Evolutionary conservation across 1,139 yeast species (phyloP).

Genomic region (Blastobotrys proliferans): DNA sequence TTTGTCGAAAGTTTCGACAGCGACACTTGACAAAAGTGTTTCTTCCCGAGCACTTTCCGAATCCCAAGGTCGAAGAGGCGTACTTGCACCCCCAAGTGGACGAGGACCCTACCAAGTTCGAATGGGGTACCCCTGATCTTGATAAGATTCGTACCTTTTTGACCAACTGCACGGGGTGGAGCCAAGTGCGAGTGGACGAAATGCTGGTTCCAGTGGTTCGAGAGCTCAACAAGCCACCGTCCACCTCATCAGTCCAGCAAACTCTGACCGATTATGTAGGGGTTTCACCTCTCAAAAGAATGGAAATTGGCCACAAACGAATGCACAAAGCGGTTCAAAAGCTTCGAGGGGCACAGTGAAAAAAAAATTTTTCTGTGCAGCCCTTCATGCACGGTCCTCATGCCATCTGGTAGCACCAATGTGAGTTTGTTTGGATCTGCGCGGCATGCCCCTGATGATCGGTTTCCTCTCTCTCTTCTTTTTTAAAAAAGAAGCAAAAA

Average conservation of each 20-base stretch:
- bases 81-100: conserved; percentile 82
- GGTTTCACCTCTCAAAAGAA: conserved; percentile 30
- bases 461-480: too few species aligned
- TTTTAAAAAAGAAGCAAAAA: too few species aligned
- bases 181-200: conserved; percentile 70
- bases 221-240: conserved; percentile 36
- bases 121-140: conserved; percentile 88
- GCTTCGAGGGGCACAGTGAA: conserved; percentile 5
- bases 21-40: conserved; percentile 61
- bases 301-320: conserved; percentile 26
- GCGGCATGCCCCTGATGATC: too few species aligned
- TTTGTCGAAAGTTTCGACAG: conserved; percentile 46
- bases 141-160: conserved; percentile 72
- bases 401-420: too few species aligned
- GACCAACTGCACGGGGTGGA: conserved; percentile 77
- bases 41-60: conserved; percentile 66
- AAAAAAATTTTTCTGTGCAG: too few species aligned
- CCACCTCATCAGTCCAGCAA: conserved; percentile 14
- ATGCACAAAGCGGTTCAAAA: conserved; percentile 27
- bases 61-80: conserved; percentile 62
- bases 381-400: too few species aligned
- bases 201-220: conserved; percentile 83
- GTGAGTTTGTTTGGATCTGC: too few species aligned
- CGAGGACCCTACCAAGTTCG: conserved; percentile 65
- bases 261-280: conserved; percentile 33